Base-by-base conservation (phyloP, 768 basidiomycete genomes). In the Suillus subluteus region DNA sequence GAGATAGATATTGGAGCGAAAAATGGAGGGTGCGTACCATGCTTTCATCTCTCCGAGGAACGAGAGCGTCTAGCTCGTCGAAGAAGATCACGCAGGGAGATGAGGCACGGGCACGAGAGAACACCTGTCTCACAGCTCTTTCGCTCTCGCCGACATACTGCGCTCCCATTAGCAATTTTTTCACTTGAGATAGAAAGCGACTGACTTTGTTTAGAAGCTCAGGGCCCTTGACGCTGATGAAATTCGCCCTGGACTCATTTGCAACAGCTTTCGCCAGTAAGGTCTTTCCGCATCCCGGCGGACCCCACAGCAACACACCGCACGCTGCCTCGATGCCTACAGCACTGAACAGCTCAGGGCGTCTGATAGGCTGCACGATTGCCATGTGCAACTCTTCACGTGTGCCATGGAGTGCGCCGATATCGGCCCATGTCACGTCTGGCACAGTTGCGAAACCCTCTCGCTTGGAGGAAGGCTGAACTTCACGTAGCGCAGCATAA, bases 111-210 rank as follows among this genome's bases (percentile, higher is more conserved):
- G 97, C 97, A 18, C 97, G 86, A 0, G 94, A 90, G 78, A 99
- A 99, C 0, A 98, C 94, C 74, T 97, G 95, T 55, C 97, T 82
- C 0, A 99, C 95, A 0, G 97, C 97, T 32, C 94, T 82, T 75
- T 99, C 97, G 75, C 95, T 97, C 80, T 99, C 97, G 16, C 97
- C 96, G 0, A 99, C 96, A 71, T 99, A 99, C 94, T 98, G 73
- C 7, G 6, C 11, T 26, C 11, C 23, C 23, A 62, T 69, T 56
- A 67, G 35, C 58, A 56, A 55, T 23, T 26, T 62, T 35, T 65
- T 32, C 4, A 54, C 30, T 30, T 8, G 16, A 32, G 4, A 32
- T 30, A 32, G 30, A 54, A 54, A 16, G 26, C 11, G 16, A 32
- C 30, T 32, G 26, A 93, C 96, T 87, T 99, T 99, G 82, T 99